A percentile compares a stretch with the other conserved stretches of the same genome.
phyloP scores from a whole-genome alignment of 768 basidiomycete genomes.

The Naematelia aurantialba region DNA sequence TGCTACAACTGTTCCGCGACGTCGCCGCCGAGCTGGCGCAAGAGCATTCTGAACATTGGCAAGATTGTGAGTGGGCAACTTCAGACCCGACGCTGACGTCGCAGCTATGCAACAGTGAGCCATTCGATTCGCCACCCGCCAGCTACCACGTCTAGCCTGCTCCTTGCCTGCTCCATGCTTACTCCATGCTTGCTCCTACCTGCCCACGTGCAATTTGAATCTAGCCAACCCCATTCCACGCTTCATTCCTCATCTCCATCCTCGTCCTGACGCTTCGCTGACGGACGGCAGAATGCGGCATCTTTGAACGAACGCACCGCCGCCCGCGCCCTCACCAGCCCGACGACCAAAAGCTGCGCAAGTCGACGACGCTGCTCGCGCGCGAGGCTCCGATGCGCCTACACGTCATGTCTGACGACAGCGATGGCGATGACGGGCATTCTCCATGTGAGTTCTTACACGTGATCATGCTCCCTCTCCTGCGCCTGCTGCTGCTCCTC shows the following conservation, averaged over 20 bases:
- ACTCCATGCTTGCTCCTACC: no score
- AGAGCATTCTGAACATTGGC: conserved; percentile 3
- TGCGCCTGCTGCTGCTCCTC: no score
- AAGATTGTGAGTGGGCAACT: conserved; percentile 7
- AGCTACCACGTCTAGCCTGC: no score
- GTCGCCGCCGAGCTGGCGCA: conserved; percentile 6
- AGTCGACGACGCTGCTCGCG: conserved; percentile 1
- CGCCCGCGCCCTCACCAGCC: conserved; percentile 4
- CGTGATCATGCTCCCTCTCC: no score
- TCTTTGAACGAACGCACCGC: conserved; percentile 7
- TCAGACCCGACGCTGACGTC: neutral
- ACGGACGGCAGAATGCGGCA: conserved; percentile 3
- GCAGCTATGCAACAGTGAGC: neutral
- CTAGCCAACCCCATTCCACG: no score
- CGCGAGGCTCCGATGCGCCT: neutral
- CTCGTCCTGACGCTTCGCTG: neutral
- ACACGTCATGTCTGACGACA: neutral
- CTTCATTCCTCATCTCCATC: no score
- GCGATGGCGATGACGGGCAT: neutral
- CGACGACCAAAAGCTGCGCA: conserved; percentile 9
- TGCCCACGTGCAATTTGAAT: no score
- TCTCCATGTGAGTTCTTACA: no score
- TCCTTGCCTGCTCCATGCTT: no score
- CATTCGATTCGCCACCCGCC: neutral
- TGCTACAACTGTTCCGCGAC: conserved; percentile 5